A percentile compares a stretch with the other conserved stretches of the same genome.
Evolutionary conservation across 139 green algal species (phyloP).

Genomic region (Haematococcus sp.): DNA sequence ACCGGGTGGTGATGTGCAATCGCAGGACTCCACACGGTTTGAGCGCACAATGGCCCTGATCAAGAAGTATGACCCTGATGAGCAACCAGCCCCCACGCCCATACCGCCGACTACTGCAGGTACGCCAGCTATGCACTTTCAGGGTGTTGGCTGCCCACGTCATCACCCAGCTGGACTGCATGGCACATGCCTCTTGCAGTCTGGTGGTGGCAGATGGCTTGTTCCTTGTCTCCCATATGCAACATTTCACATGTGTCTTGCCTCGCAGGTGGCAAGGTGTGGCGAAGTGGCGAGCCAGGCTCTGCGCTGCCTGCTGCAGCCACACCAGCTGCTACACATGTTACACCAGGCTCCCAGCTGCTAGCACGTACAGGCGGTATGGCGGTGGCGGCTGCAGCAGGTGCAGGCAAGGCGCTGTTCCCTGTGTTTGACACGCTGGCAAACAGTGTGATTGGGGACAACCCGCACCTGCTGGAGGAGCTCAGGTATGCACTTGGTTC

Average conservation of each 20-base stretch:
- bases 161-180: too few species aligned
- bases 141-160: too few species aligned
- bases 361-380: slow-evolving; percentile 3
- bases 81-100: neutral
- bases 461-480: slow-evolving; percentile 48
- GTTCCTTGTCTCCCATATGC: neutral
- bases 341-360: slow-evolving; percentile 3
- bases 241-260: too few species aligned
- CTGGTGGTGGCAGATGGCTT: neutral
- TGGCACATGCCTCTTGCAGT: too few species aligned
- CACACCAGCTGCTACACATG: neutral
- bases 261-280: neutral
- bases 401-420: slow-evolving; percentile 42
- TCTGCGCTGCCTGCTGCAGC: neutral
- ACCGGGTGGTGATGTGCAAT: neutral
- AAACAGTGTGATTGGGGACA: slow-evolving; percentile 47
- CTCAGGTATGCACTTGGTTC: slow-evolving; percentile 33
- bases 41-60: slow-evolving; percentile 60
- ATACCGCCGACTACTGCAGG: too few species aligned
- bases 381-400: slow-evolving; percentile 27
- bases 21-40: slow-evolving; percentile 63
- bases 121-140: neutral
- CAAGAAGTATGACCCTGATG: slow-evolving; percentile 67
- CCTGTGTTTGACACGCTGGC: slow-evolving; percentile 53
- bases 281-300: neutral